These are phyloP conservation scores for Hypoxylon fuscum DNA, from an alignment of 495 filamentous ascomycete genomes.

Conservation along the genomic window DNA sequence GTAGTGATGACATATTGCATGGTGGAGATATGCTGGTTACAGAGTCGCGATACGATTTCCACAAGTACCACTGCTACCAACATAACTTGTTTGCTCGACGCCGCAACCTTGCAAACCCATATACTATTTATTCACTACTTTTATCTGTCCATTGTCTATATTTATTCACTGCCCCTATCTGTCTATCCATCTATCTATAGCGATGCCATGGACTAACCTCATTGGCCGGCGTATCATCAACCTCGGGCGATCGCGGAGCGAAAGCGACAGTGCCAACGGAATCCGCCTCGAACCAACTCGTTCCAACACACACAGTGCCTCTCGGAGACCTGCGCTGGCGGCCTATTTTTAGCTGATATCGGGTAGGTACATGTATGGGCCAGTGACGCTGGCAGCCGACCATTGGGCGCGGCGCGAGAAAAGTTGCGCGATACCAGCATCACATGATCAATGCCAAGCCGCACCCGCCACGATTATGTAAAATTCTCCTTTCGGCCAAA, in stretches of 20 bases:
- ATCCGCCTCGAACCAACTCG: neutral
- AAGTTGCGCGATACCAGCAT: too few species aligned
- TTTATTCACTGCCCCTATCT: too few species aligned
- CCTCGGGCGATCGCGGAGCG: slow-evolving; percentile 26
- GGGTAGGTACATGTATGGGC: slow-evolving; percentile 3
- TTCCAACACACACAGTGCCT: neutral
- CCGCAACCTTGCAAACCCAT: too few species aligned
- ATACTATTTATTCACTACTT: too few species aligned
- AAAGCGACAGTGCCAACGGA: slow-evolving; percentile 6
- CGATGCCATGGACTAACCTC: neutral
- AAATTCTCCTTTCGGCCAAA: slow-evolving; percentile 7
- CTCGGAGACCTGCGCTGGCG: neutral
- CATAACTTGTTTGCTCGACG: too few species aligned
- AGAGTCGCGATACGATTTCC: too few species aligned
- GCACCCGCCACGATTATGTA: slow-evolving; percentile 15
- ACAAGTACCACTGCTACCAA: too few species aligned
- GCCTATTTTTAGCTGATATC: slow-evolving; percentile 24
- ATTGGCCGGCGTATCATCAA: slow-evolving; percentile 8
- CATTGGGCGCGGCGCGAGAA: too few species aligned
- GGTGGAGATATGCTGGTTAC: too few species aligned
- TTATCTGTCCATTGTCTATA: too few species aligned
- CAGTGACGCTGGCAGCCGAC: slow-evolving; percentile 15
- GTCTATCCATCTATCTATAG: too few species aligned
- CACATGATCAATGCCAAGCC: neutral
- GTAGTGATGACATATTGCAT: too few species aligned